Conservation (phyloP, 768 basidiomycete species). For the Crepidotus variabilis region DNA sequence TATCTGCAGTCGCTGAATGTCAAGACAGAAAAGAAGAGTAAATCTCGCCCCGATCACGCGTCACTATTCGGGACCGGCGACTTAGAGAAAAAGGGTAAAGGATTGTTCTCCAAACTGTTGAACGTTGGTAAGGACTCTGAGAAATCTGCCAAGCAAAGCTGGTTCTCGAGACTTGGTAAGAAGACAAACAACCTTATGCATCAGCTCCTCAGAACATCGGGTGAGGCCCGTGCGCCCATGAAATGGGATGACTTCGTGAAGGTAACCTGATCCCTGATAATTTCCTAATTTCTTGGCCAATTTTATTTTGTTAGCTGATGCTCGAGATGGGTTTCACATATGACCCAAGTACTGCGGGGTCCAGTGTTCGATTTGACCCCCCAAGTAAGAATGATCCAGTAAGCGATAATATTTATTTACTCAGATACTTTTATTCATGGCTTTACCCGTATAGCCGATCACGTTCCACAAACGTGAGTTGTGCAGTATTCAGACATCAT, state of each 20-base stretch:
- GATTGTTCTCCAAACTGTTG: conserved; percentile 53
- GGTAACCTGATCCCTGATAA: conserved; percentile 30
- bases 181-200: conserved; percentile 60
- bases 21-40: conserved; percentile 59
- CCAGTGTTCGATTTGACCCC: conserved; percentile 80
- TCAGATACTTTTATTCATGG: background rate
- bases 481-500: background rate
- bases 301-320: conserved; percentile 51
- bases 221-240: conserved; percentile 55
- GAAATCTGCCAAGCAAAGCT: conserved; percentile 45
- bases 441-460: conserved; percentile 45
- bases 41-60: conserved; percentile 61
- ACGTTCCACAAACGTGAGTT: conserved; percentile 71
- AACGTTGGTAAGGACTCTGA: conserved; percentile 33
- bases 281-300: background rate
- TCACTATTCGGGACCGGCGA: conserved; percentile 43
- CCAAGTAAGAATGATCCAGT: conserved; percentile 46
- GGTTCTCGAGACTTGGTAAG: conserved; percentile 57
- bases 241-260: conserved; percentile 80
- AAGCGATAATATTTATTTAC: conserved; percentile 9
- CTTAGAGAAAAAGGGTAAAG: conserved; percentile 32
- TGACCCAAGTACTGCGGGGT: conserved; percentile 74
- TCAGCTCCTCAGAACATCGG: conserved; percentile 54
- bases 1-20: conserved; percentile 55
- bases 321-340: conserved; percentile 73